Conservation (phyloP, 768 basidiomycete species). For the Pseudohyphozyma bogoriensis region DNA sequence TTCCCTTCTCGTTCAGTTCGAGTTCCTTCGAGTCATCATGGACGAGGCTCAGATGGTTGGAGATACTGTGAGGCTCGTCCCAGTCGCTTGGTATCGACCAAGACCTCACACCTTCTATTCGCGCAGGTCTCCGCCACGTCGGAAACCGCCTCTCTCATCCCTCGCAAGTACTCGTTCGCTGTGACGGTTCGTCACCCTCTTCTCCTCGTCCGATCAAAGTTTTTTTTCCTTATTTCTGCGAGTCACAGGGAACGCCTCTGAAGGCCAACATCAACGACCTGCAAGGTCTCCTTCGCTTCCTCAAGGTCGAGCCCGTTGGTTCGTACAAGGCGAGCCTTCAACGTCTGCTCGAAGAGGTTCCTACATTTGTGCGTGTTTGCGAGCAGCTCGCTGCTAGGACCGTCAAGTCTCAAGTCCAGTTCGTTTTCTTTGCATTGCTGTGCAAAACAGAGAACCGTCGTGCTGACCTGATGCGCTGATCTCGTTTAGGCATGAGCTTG, state of each 20-base stretch:
- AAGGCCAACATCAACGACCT: slow-evolving; percentile 37
- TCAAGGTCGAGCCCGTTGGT: slow-evolving; percentile 25
- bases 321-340: background rate
- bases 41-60: slow-evolving; percentile 41
- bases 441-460: no score
- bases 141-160: slow-evolving; percentile 39
- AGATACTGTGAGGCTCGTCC: background rate
- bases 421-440: no score
- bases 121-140: slow-evolving; percentile 22
- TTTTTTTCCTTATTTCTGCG: no score
- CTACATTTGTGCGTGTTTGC: slow-evolving; percentile 32
- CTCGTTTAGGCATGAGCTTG: slow-evolving; percentile 38
- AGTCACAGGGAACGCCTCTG: slow-evolving; percentile 43
- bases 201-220: no score
- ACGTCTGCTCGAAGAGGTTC: slow-evolving; percentile 15
- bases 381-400: slow-evolving; percentile 37
- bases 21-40: slow-evolving; percentile 37
- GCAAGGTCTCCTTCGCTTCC: slow-evolving; percentile 36
- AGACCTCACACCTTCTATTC: slow-evolving; percentile 2
- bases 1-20: slow-evolving; percentile 28
- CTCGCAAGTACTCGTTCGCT: slow-evolving; percentile 37
- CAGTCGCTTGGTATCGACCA: background rate
- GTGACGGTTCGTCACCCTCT: no score
- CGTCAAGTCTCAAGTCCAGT: slow-evolving; percentile 34
- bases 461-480: no score